Evolutionary conservation across 192 early-diverging fungal species (phyloP), one percentile per base, ranked within the genome.

Genomic region (Phlyctochytrium bullatum): DNA sequence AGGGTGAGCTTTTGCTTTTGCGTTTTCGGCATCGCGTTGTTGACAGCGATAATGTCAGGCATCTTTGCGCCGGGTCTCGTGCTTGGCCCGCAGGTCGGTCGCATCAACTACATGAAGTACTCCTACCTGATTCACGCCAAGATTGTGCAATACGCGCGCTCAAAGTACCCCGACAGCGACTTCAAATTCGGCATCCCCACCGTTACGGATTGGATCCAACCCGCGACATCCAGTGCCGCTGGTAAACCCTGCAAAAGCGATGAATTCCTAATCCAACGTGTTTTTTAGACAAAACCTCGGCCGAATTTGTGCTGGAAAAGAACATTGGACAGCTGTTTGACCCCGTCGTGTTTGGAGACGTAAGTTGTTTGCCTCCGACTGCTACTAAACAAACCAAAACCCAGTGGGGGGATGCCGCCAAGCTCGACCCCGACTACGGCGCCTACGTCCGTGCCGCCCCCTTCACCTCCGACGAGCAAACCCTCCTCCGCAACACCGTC

Each of bases 161-260:
- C 54, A 36, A 59, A 56, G 34, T 59, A 58, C 34, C 35, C 29
- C 1, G 31, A 0, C 4, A 29, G 16, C 10, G 62, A 54, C 10
- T 64, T 50, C 61, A 71, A 71, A 62, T 64, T 71, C 61, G 52
- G 62, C 2, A 35, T 54, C 3, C 69, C 69, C 6, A 23, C 50
- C 10, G 58, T 65, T 30, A 40, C 36, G 14, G 47, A 52, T 12
- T 71, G 57, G 52, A 14, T 14, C 40, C 40, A 47, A 20, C 40
- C 40, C 20, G 40, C 40, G 20, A 14, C 40, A 6, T 47, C 40
- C 6, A 47, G 40, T 20, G 40, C 6, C 20, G 40, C 40, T 47
- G 40, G 40, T 47, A 20, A 47, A 20, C n/a, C n/a, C n/a, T n/a
- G n/a, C n/a, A n/a, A n/a, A n/a, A n/a, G n/a, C n/a, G n/a, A n/a